Conservation (phyloP, 192 early-diverging fungal genomes). For the Dissophora ornata region DNA sequence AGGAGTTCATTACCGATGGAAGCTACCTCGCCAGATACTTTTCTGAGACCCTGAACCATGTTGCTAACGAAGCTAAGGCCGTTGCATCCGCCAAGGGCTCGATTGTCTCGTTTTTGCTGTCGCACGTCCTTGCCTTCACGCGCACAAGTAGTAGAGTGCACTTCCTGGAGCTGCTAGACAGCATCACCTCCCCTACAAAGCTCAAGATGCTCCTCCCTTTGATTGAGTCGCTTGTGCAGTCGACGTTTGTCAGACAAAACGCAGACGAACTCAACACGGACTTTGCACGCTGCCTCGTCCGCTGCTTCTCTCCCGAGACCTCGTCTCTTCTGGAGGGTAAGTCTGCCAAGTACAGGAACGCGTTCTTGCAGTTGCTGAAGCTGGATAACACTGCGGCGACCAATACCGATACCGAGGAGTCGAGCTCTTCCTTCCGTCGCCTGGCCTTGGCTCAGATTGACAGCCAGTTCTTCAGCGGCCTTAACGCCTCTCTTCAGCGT, state of each 20-base stretch:
- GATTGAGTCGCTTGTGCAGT: slow-evolving; percentile 62
- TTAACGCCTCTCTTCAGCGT: slow-evolving; percentile 53
- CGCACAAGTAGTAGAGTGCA: slow-evolving; percentile 55
- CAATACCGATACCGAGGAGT: slow-evolving; percentile 56
- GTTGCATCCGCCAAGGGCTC: slow-evolving; percentile 47
- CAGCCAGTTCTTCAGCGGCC: slow-evolving; percentile 48
- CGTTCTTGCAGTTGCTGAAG: slow-evolving; percentile 64
- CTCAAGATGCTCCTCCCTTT: slow-evolving; percentile 70
- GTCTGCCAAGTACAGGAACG: slow-evolving; percentile 56
- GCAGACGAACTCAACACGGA: slow-evolving; percentile 37
- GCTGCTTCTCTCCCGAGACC: slow-evolving; percentile 64
- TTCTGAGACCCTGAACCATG: slow-evolving; percentile 53
- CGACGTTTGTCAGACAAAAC: slow-evolving; percentile 40
- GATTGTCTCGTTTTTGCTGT: slow-evolving; percentile 63
- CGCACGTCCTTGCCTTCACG: slow-evolving; percentile 62
- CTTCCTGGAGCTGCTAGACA: slow-evolving; percentile 61
- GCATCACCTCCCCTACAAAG: slow-evolving; percentile 66
- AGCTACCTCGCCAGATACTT: slow-evolving; percentile 56
- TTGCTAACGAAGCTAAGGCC: slow-evolving; percentile 28
- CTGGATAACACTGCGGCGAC: slow-evolving; percentile 44
- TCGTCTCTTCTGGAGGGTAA: slow-evolving; percentile 60
- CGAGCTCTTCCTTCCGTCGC: slow-evolving; percentile 57
- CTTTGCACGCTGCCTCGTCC: slow-evolving; percentile 59
- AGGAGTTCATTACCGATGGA: slow-evolving; percentile 54
- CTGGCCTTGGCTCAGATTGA: slow-evolving; percentile 61